Conservation (phyloP, 805 yeast species). For the Priceomyces castillae region DNA sequence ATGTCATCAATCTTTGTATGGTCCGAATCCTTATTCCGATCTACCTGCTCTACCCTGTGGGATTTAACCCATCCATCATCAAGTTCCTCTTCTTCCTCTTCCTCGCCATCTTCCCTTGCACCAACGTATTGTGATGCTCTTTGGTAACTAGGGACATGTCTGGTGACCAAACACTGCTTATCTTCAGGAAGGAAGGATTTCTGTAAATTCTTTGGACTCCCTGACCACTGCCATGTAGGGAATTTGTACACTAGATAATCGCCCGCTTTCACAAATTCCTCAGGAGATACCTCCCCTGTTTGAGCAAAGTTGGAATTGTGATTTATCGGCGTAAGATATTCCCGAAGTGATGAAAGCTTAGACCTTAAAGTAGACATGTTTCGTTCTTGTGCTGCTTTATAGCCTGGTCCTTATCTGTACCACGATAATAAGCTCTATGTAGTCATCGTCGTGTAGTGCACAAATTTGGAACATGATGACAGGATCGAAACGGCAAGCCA, state of each 20-base stretch:
- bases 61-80: conserved; percentile 63
- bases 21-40: conserved; percentile 26
- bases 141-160: conserved; percentile 82
- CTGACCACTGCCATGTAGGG: conserved; percentile 94
- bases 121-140: conserved; percentile 61
- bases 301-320: conserved; percentile 80
- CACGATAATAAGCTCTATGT: background rate
- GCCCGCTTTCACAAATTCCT: conserved; percentile 91
- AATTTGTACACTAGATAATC: conserved; percentile 87
- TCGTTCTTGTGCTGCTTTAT: background rate
- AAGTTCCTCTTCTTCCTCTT: conserved; percentile 30
- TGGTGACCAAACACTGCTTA: conserved; percentile 84
- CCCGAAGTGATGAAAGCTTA: conserved; percentile 79
- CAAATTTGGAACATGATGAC: no score
- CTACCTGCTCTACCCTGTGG: conserved; percentile 20
- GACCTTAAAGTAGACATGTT: conserved; percentile 51
- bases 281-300: conserved; percentile 94
- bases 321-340: conserved; percentile 86
- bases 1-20: conserved; percentile 35
- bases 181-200: conserved; percentile 78
- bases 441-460: no score
- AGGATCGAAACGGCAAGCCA: no score
- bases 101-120: conserved; percentile 37
- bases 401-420: conserved; percentile 1
- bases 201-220: conserved; percentile 31